These are phyloP conservation scores for Paramecium pentaurelia DNA, from an alignment of 73 alveolate species.

Conservation along the genomic window DNA sequence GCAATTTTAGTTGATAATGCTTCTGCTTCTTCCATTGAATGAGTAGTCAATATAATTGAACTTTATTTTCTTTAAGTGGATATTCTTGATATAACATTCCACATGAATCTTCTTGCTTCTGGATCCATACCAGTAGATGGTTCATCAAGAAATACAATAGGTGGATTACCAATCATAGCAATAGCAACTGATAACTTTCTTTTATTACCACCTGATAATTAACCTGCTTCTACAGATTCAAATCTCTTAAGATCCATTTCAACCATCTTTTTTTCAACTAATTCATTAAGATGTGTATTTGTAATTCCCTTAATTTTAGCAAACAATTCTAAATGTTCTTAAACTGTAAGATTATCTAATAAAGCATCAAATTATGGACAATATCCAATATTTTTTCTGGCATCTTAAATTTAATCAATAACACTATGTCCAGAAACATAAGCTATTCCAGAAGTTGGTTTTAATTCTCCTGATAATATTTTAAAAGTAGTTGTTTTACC, in stretches of 20 bases:
- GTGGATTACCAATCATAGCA: conserved; percentile 96
- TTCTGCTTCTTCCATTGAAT: conserved; percentile 95
- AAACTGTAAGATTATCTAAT: conserved; percentile 87
- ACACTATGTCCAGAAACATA: conserved; percentile 77
- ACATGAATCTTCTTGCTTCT: conserved; percentile 86
- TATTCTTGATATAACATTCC: conserved; percentile 89
- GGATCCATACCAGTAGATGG: conserved; percentile 99
- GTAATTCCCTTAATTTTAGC: conserved; percentile 93
- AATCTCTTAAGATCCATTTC: conserved; percentile 81
- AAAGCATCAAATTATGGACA: conserved; percentile 98
- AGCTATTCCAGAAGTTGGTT: conserved; percentile 88
- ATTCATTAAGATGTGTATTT: not conserved
- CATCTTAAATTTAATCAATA: conserved; percentile 55
- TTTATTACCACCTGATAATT: conserved; percentile 96
- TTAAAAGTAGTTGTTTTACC: conserved; percentile 83
- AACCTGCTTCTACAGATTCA: conserved; percentile 81
- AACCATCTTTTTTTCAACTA: conserved; percentile 69
- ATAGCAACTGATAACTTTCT: conserved; percentile 95
- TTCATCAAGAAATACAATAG: conserved; percentile 93
- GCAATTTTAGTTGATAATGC: conserved; percentile 90
- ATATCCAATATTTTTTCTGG: conserved; percentile 89
- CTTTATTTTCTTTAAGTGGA: conserved; percentile 76
- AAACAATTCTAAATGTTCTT: conserved; percentile 93
- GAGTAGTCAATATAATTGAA: conserved; percentile 83
- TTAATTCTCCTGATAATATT: conserved; percentile 89